Evolutionary conservation across 768 basidiomycete genomes (phyloP).

Genomic region (Udeniomyces megalosporus): DNA sequence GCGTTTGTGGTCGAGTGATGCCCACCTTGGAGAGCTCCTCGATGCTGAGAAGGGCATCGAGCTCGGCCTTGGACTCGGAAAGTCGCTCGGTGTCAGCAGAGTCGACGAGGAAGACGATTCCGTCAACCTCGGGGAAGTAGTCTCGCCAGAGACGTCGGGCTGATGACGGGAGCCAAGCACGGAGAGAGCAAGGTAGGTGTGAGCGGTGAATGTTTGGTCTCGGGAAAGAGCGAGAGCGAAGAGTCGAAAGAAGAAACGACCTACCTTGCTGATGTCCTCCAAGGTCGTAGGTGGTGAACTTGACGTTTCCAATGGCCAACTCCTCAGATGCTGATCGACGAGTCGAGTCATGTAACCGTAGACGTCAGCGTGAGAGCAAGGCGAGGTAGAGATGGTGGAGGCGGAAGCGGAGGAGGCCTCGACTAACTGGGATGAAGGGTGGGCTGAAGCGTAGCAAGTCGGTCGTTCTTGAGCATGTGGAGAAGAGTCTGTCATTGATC

Average conservation of each 20-base stretch:
- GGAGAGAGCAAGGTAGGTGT: neutral
- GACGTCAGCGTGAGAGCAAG: neutral
- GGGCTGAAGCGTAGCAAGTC: constrained; percentile 90
- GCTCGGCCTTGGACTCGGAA: constrained; percentile 87
- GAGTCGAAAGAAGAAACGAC: neutral
- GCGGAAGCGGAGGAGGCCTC: neutral
- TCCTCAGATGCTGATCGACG: constrained; percentile 76
- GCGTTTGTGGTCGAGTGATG: neutral
- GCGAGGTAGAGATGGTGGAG: neutral
- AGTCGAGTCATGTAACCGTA: neutral
- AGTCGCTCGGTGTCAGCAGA: constrained; percentile 94
- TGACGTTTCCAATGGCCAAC: constrained; percentile 93
- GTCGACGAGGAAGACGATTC: constrained; percentile 96
- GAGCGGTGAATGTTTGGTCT: neutral
- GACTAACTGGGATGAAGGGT: constrained; percentile 92
- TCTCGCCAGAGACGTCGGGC: constrained; percentile 98
- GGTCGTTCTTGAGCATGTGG: constrained; percentile 99
- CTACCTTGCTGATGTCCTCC: constrained; percentile 93
- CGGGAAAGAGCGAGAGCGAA: neutral
- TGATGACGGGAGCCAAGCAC: constrained; percentile 19
- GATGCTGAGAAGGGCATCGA: constrained; percentile 86
- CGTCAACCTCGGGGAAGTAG: constrained; percentile 99
- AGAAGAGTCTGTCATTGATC: constrained; percentile 53
- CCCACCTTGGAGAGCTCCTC: constrained; percentile 65
- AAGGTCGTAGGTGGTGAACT: constrained; percentile 96